Percentiles rank a stretch among this genome's conserved stretches.
Conservation (phyloP, 73 alveolate species). For the Durusdinium trenchii region DNA sequence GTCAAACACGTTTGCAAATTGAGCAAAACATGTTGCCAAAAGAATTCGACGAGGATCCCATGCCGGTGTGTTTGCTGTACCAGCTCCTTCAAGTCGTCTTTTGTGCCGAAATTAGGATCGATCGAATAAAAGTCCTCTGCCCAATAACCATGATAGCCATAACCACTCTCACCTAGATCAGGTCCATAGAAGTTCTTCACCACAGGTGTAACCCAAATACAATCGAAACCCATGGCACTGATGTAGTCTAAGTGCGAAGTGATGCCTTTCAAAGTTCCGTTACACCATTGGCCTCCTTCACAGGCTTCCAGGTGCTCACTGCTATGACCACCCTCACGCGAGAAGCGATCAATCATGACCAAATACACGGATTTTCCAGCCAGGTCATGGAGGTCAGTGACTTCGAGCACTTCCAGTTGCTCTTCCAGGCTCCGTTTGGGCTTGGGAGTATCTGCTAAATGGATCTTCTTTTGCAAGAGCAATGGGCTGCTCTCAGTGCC, state of each 20-base stretch:
- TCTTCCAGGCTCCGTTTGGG: background rate
- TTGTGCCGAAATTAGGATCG: slow-evolving; percentile 99
- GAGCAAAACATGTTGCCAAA: background rate
- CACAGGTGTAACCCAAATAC: slow-evolving; percentile 99
- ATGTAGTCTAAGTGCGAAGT: slow-evolving; percentile 98
- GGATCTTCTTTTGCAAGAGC: slow-evolving; percentile 50
- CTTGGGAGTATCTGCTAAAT: slow-evolving; percentile 4
- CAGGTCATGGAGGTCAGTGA: background rate
- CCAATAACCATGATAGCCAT: slow-evolving; percentile 99
- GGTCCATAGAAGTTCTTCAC: slow-evolving; percentile 91
- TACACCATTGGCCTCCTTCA: slow-evolving; percentile 52
- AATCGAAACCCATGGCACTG: slow-evolving; percentile 98
- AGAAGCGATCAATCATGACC: slow-evolving; percentile 84
- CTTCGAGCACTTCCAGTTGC: no score
- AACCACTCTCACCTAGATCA: slow-evolving; percentile 96
- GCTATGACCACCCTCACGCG: slow-evolving; percentile 39
- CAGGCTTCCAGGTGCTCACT: slow-evolving; percentile 13
- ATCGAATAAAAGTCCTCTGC: slow-evolving; percentile 97
- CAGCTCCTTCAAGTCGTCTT: slow-evolving; percentile 97
- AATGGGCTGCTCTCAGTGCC: slow-evolving; percentile 25
- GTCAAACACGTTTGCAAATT: no score
- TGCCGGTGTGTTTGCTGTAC: slow-evolving; percentile 98
- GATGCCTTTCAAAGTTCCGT: slow-evolving; percentile 97
- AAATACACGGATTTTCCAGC: slow-evolving; percentile 80
- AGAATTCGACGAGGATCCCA: slow-evolving; percentile 7